Conservation (phyloP, 2,329 filamentous ascomycete species). For the Blastomyces silverae region DNA sequence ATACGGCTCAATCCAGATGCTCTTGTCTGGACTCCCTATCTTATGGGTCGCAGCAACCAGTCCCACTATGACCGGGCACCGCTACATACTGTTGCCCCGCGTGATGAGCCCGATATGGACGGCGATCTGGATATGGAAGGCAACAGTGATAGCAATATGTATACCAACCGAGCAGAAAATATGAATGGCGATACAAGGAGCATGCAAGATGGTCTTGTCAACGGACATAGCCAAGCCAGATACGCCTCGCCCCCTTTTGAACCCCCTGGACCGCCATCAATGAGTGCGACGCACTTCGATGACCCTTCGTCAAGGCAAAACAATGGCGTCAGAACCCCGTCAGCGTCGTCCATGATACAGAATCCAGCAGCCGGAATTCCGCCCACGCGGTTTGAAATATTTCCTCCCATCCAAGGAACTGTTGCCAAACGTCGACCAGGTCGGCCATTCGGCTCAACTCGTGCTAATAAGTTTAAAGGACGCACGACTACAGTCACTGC, state of each 20-base stretch:
- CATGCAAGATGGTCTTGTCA: constrained; percentile 12
- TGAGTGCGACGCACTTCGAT: constrained; percentile 24
- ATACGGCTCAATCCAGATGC: constrained; percentile 73
- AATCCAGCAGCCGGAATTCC: constrained; percentile 36
- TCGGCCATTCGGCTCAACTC: constrained; percentile 32
- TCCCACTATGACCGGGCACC: constrained; percentile 78
- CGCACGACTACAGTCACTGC: constrained; percentile 21
- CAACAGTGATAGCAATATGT: constrained; percentile 13
- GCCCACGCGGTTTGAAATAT: constrained; percentile 40
- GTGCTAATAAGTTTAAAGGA: constrained; percentile 23
- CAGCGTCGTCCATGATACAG: constrained; percentile 16
- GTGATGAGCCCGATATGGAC: constrained; percentile 60
- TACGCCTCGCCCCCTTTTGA: constrained; percentile 16
- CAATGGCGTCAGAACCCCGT: constrained; percentile 26
- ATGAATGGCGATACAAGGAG: constrained; percentile 11
- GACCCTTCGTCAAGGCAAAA: constrained; percentile 21
- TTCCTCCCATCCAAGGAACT: constrained; percentile 37
- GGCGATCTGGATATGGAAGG: constrained; percentile 21
- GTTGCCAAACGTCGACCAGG: constrained; percentile 34
- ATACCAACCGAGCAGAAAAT: constrained; percentile 14
- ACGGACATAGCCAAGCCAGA: constrained; percentile 9
- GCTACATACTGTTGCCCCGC: constrained; percentile 77
- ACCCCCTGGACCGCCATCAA: constrained; percentile 28
- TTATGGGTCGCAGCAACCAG: constrained; percentile 82
- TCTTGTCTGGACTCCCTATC: constrained; percentile 91